Evolutionary conservation across 768 basidiomycete genomes (phyloP), one percentile per base, ranked within the genome.

Genomic region (Tubosaeta sp.): DNA sequence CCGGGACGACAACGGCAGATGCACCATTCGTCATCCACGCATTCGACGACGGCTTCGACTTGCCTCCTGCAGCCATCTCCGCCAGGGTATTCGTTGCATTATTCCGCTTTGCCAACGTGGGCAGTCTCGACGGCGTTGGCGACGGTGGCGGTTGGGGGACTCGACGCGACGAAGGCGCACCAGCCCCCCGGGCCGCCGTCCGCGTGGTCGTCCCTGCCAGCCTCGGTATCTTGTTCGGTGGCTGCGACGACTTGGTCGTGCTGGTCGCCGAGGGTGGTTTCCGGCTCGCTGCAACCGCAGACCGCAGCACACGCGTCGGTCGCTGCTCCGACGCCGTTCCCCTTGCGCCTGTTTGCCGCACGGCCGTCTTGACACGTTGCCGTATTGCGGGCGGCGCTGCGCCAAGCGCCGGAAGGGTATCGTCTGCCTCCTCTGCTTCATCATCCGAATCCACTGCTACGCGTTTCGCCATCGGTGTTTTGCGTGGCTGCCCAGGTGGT

Each of bases 401-500:
- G 30, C 76, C 78, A 16, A 90, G 72, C 7, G 82, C 77, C 29
- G 87, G 87, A 8, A 89, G 72, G 3, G 80, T 74, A 58, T 88
- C 85, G 36, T 78, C 77, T 21, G 72, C 74, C 54, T 81, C 83
- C 27, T 68, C 73, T 19, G 64, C 83, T 38, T 88, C 86, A 44
- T 83, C 81, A 42, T 85, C 86, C 3, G 84, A 83, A 54, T 86
- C 86, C 46, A 78, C 75, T 1, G 82, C 82, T 10, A 76, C 55
- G 34, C 87, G 82, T 69, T 93, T 91, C 41, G 82, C 76, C 48
- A 81, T 77, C 0, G 93, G 93, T 1, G 92, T 93, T 73, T 95
- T 96, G 58, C 85, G 83, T 27, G 87, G 90, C 64, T 90, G 91
- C 18, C 86, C 88, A 9, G 87, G 89, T 18, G 90, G 86, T 11